Base-by-base conservation (phyloP, 192 early-diverging fungal genomes). In the Gonapodya prolifera region DNA sequence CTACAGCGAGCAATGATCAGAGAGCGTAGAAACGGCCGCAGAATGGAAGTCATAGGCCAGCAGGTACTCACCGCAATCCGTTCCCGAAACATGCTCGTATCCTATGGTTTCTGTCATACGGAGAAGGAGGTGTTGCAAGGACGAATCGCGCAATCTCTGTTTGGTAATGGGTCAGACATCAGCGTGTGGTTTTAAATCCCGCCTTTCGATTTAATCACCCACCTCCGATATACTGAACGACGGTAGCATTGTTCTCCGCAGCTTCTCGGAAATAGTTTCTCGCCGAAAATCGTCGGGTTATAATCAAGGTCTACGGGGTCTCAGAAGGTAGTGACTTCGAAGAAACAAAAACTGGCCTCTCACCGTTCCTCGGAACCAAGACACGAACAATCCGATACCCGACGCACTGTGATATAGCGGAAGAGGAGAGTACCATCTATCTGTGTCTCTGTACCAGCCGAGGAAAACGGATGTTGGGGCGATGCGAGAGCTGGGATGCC, bases 181-280 rank as follows among this genome's bases (percentile, higher is more conserved):
- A n/a, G n/a, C n/a, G n/a, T n/a, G n/a, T n/a, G n/a, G n/a, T n/a
- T n/a, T n/a, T n/a, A n/a, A n/a, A n/a, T n/a, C n/a, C n/a, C n/a
- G n/a, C n/a, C n/a, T n/a, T n/a, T 18, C 28, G 2, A 2, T 73
- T 32, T 8, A 2, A 13, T 8, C 71, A 18, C 71, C 2, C 31
- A 18, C 32, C 71, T 2, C 71, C 71, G 32, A 73, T 73, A 32
- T 73, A 73, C 31, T 73, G 71, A 8, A 73, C 18, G 31, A 73
- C 71, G 16, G 71, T 73, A 8, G 71, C 71, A 16, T 73, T 73
- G 31, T 32, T 30, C 31, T 73, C 71, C 31, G 71, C 71, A 18
- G 71, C 71, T 32, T 73, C 71, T 32, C 32, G 2, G 71, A 73
- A 73, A 29, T 30, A 73, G 71, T 73, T 73, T 8, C 71, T 2